Conservation (phyloP, 2,329 filamentous ascomycete genomes). For the Penicillium sumatraense region DNA sequence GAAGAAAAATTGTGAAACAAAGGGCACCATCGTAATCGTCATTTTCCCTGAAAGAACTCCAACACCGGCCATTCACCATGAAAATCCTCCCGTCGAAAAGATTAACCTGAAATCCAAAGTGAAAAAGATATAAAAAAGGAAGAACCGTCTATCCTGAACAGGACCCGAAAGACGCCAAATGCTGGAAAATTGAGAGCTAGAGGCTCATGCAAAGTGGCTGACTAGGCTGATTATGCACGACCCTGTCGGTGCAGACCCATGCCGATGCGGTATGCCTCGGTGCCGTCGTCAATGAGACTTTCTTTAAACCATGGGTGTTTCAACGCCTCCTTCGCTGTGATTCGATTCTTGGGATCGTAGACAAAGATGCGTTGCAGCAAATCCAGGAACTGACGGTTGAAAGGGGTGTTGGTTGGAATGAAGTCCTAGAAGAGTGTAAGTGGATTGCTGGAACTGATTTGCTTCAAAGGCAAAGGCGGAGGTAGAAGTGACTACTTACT, state of each 20-base stretch:
- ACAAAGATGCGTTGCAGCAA: conserved; percentile 67
- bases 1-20: conserved; percentile 18
- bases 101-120: conserved; percentile 19
- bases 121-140: conserved; percentile 9
- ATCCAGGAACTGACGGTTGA: conserved; percentile 68
- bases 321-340: conserved; percentile 67
- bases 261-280: conserved; percentile 65
- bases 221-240: conserved; percentile 23
- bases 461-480: background rate
- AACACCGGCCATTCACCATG: conserved; percentile 23
- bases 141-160: conserved; percentile 29
- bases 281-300: conserved; percentile 67
- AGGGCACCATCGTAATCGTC: conserved; percentile 27
- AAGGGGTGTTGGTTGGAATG: conserved; percentile 62
- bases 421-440: conserved; percentile 58
- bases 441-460: background rate
- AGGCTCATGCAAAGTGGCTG: conserved; percentile 6
- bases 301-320: conserved; percentile 72
- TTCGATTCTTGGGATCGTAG: conserved; percentile 68
- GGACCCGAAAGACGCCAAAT: conserved; percentile 25
- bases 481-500: conserved; percentile 46
- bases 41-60: conserved; percentile 26
- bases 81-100: conserved; percentile 7
- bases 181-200: conserved; percentile 8
- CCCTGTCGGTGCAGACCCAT: conserved; percentile 43